These are phyloP conservation scores for Juglanconis oblonga DNA, from an alignment of 2,329 filamentous ascomycete genomes.

Conservation along the genomic window DNA sequence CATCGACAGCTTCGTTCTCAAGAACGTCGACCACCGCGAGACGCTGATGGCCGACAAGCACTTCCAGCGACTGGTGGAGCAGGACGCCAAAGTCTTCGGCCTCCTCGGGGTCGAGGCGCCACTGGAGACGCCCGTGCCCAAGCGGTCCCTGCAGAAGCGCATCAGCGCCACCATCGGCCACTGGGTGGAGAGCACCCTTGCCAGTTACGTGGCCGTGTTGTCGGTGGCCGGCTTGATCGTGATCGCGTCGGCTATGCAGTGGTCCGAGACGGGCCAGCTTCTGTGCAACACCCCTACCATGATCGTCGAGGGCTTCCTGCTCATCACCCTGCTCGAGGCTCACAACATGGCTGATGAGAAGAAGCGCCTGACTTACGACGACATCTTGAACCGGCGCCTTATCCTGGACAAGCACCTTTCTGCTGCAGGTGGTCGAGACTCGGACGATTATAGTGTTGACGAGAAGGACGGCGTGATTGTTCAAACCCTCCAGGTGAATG, in stretches of 20 bases:
- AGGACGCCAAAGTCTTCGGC: conserved; percentile 21
- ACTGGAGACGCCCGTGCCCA: conserved; percentile 5
- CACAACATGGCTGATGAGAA: conserved; percentile 25
- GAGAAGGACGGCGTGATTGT: conserved; percentile 6
- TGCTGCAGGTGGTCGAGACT: conserved; percentile 15
- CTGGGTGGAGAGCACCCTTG: conserved; percentile 17
- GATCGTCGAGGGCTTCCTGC: conserved; percentile 27
- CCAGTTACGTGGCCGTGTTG: conserved; percentile 21
- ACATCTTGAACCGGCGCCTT: conserved; percentile 25
- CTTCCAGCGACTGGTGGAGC: conserved; percentile 21
- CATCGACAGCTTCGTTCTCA: conserved; percentile 42
- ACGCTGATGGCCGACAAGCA: conserved; percentile 21
- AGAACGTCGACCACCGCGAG: conserved; percentile 37
- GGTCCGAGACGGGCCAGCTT: conserved; percentile 29
- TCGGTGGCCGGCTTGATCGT: conserved; percentile 22
- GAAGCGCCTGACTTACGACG: conserved; percentile 24
- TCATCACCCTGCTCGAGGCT: conserved; percentile 26
- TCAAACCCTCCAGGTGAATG: conserved; percentile 8
- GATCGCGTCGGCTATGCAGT: conserved; percentile 25
- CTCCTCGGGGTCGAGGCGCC: conserved; percentile 22
- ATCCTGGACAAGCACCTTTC: conserved; percentile 22
- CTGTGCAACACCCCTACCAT: conserved; percentile 30
- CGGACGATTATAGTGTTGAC: neutral
- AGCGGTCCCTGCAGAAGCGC: conserved; percentile 18
- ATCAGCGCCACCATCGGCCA: conserved; percentile 24